phyloP scores from a whole-genome alignment of 75 land plant genomes.

The Sequoia sempervirens region DNA sequence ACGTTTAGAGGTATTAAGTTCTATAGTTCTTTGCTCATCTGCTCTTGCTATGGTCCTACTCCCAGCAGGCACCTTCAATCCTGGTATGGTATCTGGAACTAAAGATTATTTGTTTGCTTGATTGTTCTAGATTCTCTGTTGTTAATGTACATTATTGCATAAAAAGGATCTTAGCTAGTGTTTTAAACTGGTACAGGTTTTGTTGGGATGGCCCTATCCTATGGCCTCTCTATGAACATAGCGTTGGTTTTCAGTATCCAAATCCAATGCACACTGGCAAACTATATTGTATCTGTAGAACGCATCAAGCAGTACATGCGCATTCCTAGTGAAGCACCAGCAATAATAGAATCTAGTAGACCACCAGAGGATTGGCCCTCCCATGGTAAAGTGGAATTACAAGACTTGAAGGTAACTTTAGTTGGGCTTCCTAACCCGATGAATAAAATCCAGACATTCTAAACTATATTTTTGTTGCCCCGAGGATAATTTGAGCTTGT shows the following conservation, averaged over 20 bases:
- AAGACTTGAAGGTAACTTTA: conserved; percentile 28
- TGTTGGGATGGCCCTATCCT: conserved; percentile 38
- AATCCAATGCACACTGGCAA: conserved; percentile 37
- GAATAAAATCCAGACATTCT: not conserved
- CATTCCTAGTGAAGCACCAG: conserved; percentile 35
- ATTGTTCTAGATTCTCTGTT: not conserved
- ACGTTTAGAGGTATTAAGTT: conserved; percentile 24
- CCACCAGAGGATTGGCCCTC: conserved; percentile 43
- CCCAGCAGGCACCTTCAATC: conserved; percentile 24
- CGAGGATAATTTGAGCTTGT: not conserved
- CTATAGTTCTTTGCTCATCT: conserved; percentile 22
- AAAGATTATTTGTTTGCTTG: not conserved
- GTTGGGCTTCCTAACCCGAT: not conserved
- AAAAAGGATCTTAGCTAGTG: not conserved
- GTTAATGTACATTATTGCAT: not conserved
- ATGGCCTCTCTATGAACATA: conserved; percentile 40
- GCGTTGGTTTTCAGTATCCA: conserved; percentile 30
- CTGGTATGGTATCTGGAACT: conserved; percentile 25
- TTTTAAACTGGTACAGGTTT: conserved; percentile 26
- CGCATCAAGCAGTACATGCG: conserved; percentile 46
- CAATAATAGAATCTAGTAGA: conserved; percentile 17
- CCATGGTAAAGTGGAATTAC: conserved; percentile 38
- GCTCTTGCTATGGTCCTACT: conserved; percentile 33
- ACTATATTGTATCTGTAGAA: conserved; percentile 43
- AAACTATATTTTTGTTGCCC: not conserved